phyloP scores from a whole-genome alignment of 2,329 filamentous ascomycete genomes.

The Elsinoe australis region DNA sequence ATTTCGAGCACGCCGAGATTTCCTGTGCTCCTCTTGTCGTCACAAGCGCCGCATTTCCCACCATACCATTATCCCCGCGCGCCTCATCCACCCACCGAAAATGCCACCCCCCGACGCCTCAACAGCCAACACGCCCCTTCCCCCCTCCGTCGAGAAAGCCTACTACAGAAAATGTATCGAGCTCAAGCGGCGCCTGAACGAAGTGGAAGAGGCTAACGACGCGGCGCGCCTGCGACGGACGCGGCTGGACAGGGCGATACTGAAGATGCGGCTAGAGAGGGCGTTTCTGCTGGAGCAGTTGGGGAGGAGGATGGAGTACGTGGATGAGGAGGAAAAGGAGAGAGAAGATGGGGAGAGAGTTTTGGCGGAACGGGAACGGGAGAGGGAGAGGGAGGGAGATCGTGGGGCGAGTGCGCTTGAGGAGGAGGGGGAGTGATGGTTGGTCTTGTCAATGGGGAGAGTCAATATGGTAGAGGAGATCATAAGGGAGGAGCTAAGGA shows the following conservation, averaged over 20 bases:
- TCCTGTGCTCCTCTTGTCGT: too few relatives aligned
- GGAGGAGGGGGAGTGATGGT: not conserved
- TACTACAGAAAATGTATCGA: slow-evolving; percentile 96
- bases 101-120: slow-evolving; percentile 17
- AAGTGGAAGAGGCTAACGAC: slow-evolving; percentile 89
- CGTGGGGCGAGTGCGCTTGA: not conserved
- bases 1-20: too few relatives aligned
- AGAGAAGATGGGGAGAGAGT: not conserved
- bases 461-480: not conserved
- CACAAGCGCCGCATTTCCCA: too few relatives aligned
- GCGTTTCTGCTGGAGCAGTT: slow-evolving; percentile 50
- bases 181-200: slow-evolving; percentile 80
- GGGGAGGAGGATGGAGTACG: slow-evolving; percentile 38
- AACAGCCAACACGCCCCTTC: slow-evolving; percentile 43
- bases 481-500: not conserved
- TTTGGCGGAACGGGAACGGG: not conserved
- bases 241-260: slow-evolving; percentile 74
- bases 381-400: not conserved
- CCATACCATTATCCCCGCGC: too few relatives aligned
- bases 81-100: not conserved
- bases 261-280: slow-evolving; percentile 84
- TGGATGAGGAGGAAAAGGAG: slow-evolving; percentile 3
- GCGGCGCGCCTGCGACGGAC: slow-evolving; percentile 68
- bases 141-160: slow-evolving; percentile 88
- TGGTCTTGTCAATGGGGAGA: not conserved